These are phyloP conservation scores for Pleurozium schreberi DNA, from an alignment of 225 moss, liverwort and hornwort genomes.

Conservation along the genomic window DNA sequence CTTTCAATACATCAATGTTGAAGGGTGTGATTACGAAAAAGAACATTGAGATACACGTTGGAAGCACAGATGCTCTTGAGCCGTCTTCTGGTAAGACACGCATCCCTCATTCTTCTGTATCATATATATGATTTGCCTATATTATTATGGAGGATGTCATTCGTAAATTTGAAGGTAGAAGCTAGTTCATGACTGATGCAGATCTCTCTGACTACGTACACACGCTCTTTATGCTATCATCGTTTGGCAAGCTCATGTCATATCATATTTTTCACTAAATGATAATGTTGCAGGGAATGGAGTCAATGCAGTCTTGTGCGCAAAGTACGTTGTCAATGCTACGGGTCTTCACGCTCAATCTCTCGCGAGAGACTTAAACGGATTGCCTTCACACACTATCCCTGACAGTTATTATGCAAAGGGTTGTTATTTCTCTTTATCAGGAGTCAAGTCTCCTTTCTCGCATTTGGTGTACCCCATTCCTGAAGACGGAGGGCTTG, in stretches of 20 bases:
- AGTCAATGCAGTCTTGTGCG: conserved; percentile 43
- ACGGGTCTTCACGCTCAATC: conserved; percentile 83
- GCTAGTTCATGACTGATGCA: neutral
- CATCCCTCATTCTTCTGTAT: neutral
- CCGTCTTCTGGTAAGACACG: conserved; percentile 23
- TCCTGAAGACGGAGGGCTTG: conserved; percentile 93
- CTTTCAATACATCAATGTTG: conserved; percentile 61
- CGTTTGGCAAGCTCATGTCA: neutral
- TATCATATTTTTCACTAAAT: neutral
- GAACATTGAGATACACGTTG: conserved; percentile 66
- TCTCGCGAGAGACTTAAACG: conserved; percentile 52
- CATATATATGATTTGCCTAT: neutral
- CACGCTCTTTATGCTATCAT: neutral
- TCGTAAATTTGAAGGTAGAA: neutral
- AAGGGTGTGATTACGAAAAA: conserved; percentile 39
- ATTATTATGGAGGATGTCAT: neutral
- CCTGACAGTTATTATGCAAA: conserved; percentile 60
- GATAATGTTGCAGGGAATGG: conserved; percentile 18
- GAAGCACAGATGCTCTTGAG: conserved; percentile 26
- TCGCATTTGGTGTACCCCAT: conserved; percentile 82
- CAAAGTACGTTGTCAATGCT: conserved; percentile 77
- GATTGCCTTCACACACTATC: conserved; percentile 48
- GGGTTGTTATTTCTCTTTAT: conserved; percentile 85
- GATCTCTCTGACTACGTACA: neutral
- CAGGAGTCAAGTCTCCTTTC: conserved; percentile 70